Conservation (phyloP, 129 eudicot genomes). For the Smallanthus sonchifolius region DNA sequence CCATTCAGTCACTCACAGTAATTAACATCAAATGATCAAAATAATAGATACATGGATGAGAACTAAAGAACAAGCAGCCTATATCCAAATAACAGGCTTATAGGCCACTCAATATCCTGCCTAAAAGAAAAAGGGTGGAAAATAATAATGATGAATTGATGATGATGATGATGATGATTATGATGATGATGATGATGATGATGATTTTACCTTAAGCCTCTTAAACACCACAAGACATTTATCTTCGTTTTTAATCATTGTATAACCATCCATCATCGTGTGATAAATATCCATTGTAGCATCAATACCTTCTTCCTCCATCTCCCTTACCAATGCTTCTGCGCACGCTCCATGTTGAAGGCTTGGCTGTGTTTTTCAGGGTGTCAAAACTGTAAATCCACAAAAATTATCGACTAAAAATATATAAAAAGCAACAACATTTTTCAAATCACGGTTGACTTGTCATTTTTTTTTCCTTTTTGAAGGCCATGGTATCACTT, state of each 20-base stretch:
- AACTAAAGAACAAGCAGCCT: background rate
- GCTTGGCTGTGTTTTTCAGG: conserved; percentile 46
- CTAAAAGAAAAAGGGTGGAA: background rate
- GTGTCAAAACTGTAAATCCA: conserved; percentile 4
- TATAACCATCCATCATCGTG: conserved; percentile 98
- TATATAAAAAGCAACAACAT: background rate
- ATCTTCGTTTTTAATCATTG: conserved; percentile 73
- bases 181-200: background rate
- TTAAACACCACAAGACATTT: conserved; percentile 80
- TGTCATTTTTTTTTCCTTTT: background rate
- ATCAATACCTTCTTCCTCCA: conserved; percentile 98
- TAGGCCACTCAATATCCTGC: background rate
- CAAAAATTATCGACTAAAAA: background rate
- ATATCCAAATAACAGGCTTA: background rate
- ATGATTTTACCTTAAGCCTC: conserved; percentile 64
- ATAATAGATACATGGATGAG: background rate
- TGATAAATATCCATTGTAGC: conserved; percentile 85
- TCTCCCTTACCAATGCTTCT: conserved; percentile 88
- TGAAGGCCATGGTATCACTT: background rate
- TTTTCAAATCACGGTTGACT: background rate
- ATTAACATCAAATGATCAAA: background rate
- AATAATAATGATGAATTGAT: too few relatives aligned
- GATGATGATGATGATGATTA: too few relatives aligned
- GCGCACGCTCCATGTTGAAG: conserved; percentile 76
- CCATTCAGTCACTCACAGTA: too few relatives aligned